A percentile compares a stretch with the other conserved stretches of the same genome.
phyloP scores from a whole-genome alignment of 306 rosid species.

The Sesbania bispinosa region DNA sequence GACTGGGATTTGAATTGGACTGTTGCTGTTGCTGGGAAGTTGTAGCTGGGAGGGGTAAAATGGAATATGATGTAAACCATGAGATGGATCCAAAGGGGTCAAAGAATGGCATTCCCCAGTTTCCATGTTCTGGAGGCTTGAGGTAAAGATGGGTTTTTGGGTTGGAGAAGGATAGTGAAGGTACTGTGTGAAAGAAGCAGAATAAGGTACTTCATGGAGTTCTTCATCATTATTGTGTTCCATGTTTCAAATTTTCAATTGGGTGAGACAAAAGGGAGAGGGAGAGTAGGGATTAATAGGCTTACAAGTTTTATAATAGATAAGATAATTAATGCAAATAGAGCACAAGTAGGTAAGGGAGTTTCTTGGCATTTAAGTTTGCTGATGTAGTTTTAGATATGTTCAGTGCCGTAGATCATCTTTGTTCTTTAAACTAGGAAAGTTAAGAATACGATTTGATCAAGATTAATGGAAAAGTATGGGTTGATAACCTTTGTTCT shows the following conservation, averaged over 20 bases:
- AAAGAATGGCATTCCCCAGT: slow-evolving; percentile 14
- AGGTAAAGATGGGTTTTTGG: slow-evolving; percentile 15
- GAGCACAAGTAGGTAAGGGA: not conserved
- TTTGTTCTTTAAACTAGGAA: slow-evolving; percentile 22
- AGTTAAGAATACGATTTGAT: slow-evolving; percentile 11
- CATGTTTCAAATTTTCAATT: slow-evolving; percentile 23
- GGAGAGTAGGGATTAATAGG: slow-evolving; percentile 7
- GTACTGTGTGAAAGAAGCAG: slow-evolving; percentile 16
- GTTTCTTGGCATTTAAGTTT: slow-evolving; percentile 29
- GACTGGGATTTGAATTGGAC: slow-evolving; percentile 25
- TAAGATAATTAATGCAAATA: slow-evolving; percentile 10
- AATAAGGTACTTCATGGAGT: slow-evolving; percentile 22
- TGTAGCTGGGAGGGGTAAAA: slow-evolving; percentile 31
- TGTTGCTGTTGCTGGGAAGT: slow-evolving; percentile 14
- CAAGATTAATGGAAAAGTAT: slow-evolving; percentile 1
- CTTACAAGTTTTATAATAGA: not conserved
- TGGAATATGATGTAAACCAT: slow-evolving; percentile 28
- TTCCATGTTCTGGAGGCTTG: slow-evolving; percentile 28
- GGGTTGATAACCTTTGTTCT: slow-evolving; percentile 17
- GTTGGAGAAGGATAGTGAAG: slow-evolving; percentile 17
- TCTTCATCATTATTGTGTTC: slow-evolving; percentile 23
- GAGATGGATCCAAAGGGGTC: slow-evolving; percentile 19
- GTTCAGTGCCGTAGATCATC: slow-evolving; percentile 26
- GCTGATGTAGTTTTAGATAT: slow-evolving; percentile 9
- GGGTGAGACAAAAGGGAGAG: not conserved